A percentile compares a stretch with the other conserved stretches of the same genome.
Conservation (phyloP, 129 eudicot genomes). For the Ambrosia trifida region DNA sequence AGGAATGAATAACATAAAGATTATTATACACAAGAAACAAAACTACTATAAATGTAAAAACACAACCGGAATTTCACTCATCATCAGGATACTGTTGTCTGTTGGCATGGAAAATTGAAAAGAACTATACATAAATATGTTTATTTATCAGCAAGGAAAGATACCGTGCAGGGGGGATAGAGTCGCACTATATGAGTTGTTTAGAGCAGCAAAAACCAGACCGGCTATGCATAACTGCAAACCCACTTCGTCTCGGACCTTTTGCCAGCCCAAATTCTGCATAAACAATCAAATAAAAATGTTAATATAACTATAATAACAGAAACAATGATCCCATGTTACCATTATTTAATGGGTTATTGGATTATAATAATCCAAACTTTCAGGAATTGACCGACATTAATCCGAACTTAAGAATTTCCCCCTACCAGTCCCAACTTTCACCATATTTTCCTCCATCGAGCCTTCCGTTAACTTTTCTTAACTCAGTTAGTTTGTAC, state of each 20-base stretch:
- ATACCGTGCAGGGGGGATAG: constrained; percentile 65
- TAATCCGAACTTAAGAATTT: too few relatives aligned
- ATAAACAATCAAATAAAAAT: constrained; percentile 22
- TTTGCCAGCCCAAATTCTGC: constrained; percentile 69
- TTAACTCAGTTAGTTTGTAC: too few relatives aligned
- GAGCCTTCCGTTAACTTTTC: too few relatives aligned
- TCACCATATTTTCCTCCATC: too few relatives aligned
- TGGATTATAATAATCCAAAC: too few relatives aligned
- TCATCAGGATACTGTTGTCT: too few relatives aligned
- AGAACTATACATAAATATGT: constrained; percentile 4
- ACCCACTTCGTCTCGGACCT: constrained; percentile 54
- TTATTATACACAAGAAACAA: not conserved
- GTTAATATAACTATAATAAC: constrained; percentile 11
- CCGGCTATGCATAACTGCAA: constrained; percentile 63
- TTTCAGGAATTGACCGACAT: too few relatives aligned
- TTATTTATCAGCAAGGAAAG: constrained; percentile 6
- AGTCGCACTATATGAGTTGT: constrained; percentile 57
- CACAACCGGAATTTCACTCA: too few relatives aligned
- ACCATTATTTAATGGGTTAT: too few relatives aligned
- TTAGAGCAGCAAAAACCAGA: constrained; percentile 70
- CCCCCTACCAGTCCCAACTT: too few relatives aligned
- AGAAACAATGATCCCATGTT: not conserved
- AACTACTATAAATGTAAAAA: too few relatives aligned
- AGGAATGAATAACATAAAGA: not conserved
- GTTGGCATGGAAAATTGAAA: too few relatives aligned